Evolutionary conservation across 2,329 filamentous ascomycete genomes (phyloP).

Genomic region (Neofusicoccum kwambonambiense): DNA sequence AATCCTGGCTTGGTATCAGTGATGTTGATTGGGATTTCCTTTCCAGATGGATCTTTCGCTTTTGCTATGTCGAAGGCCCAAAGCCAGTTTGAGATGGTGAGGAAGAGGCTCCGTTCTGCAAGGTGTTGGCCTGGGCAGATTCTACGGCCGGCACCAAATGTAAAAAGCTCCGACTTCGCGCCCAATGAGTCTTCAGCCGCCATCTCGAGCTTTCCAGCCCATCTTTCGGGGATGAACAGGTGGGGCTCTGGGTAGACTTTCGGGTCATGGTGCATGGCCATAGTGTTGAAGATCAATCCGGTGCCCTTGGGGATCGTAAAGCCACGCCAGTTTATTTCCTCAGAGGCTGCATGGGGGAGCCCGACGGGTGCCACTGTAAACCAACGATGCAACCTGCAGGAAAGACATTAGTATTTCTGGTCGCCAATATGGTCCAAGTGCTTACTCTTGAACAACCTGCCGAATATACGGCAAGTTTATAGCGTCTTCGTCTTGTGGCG

Average conservation of each 20-base stretch:
- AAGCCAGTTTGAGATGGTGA: not conserved
- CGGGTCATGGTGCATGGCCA: constrained; percentile 32
- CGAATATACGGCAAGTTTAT: constrained; percentile 7
- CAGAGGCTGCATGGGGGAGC: not conserved
- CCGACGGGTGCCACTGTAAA: not conserved
- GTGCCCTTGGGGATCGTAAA: constrained; percentile 36
- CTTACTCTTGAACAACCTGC: constrained; percentile 21
- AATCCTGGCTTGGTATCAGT: not conserved
- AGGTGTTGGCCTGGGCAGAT: constrained; percentile 34
- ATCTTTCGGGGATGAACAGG: constrained; percentile 38
- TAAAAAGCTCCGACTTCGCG: not conserved
- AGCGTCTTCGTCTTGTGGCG: constrained; percentile 20
- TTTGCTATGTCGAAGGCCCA: not conserved
- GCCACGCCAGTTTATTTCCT: constrained; percentile 24
- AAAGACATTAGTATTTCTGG: not conserved
- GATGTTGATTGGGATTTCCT: not conserved
- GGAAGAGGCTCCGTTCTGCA: constrained; percentile 24
- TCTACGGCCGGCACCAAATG: constrained; percentile 25
- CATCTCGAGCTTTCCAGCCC: not conserved
- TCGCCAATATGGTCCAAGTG: no score
- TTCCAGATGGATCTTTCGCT: not conserved
- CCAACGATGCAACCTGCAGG: not conserved
- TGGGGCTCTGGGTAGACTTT: constrained; percentile 24
- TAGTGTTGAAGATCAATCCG: constrained; percentile 39
- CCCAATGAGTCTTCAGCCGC: not conserved